Evolutionary conservation across 1,139 yeast genomes (phyloP), one percentile per base, ranked within the genome.

Genomic region (Debaryomycetaceae sp.): DNA sequence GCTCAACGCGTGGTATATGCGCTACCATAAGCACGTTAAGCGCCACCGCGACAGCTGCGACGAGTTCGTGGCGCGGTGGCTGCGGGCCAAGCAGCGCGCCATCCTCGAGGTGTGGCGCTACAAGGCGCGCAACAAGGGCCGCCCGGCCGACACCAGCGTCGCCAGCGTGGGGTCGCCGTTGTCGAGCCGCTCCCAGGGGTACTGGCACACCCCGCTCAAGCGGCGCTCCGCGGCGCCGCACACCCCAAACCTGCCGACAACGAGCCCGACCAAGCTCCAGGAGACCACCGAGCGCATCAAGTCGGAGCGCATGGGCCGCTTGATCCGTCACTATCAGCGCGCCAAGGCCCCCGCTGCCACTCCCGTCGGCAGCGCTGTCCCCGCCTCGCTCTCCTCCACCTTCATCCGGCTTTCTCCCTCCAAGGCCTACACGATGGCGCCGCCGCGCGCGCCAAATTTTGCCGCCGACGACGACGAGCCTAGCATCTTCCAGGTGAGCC

Each of bases 1-100:
- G 3, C 40, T 65, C n/a, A 49, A 62, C 23, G 48, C 42, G 10
- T 66, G 73, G 73, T 53, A 63, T 1, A 58, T 64, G 61, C 57
- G 53, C 29, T 53, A 54, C 31, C 56, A 61, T 30, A 63, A 60
- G 39, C 45, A 45, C 17, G 49, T 58, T 7, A 48, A 49, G 12
- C 44, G 69, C 27, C 59, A 62, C 37, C 53, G 58, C 27, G 68
- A 62, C 32, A 55, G 61, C 19, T 61, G 63, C 41, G 61, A 58
- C 10, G 43, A 58, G 28, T 65, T 65, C 34, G 41, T 49, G 7
- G 50, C 49, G 16, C 52, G 63, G 34, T 61, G 66, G 65, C 54
- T 61, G 27, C 35, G 42, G 5, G 45, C 54, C 7, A 48, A 54
- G 27, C 28, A 50, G 26, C 51, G 51, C 28, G 46, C 62, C 0